A percentile compares a stretch with the other conserved stretches of the same genome.
Conservation (phyloP, 2,329 filamentous ascomycete genomes). For the Xylariaceae sp. region DNA sequence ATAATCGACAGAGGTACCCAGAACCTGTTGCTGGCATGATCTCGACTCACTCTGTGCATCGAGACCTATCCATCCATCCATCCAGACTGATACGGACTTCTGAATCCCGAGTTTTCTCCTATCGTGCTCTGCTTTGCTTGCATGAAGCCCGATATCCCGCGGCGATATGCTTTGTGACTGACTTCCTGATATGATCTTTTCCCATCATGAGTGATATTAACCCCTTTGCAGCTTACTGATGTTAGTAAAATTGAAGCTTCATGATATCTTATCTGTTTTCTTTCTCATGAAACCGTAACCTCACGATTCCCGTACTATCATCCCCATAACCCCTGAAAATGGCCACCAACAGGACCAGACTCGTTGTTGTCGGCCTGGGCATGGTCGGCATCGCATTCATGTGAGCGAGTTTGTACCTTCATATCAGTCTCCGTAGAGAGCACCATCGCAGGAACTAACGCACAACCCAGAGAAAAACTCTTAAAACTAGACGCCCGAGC, state of each 20-base stretch:
- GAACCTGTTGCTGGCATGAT: not conserved
- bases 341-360: constrained; percentile 50
- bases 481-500: constrained; percentile 74
- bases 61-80: not conserved
- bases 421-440: not conserved
- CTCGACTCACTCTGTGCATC: not conserved
- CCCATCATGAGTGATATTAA: no score
- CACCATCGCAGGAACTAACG: not conserved
- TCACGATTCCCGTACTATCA: not conserved
- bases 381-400: constrained; percentile 92
- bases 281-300: no score
- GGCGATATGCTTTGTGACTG: no score
- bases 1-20: not conserved
- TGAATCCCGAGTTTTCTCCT: no score
- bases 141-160: no score
- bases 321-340: constrained; percentile 36
- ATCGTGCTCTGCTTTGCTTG: no score
- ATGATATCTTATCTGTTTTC: no score
- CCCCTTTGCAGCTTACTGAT: no score
- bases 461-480: constrained; percentile 66
- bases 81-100: not conserved
- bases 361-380: constrained; percentile 81
- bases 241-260: no score
- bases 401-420: constrained; percentile 46
- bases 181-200: no score